Base-by-base conservation (phyloP, 176 grass and related monocot species). In the Alopecurus myosuroides region DNA sequence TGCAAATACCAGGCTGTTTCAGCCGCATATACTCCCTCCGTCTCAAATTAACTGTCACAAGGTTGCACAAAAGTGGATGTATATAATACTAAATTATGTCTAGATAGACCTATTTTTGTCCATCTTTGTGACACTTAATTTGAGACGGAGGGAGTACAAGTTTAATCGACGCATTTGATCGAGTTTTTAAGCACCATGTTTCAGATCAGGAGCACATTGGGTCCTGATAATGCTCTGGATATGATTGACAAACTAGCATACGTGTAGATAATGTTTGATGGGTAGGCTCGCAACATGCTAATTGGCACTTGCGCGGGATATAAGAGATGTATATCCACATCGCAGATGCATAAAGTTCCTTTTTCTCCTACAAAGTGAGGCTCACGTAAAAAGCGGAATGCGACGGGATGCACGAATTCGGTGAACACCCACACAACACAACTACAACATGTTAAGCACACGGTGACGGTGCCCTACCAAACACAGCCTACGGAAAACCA, bases 321-420 rank as follows among this genome's bases (percentile, higher is more conserved):
- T 18, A 56, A 30, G 83, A 78, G 12, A 51, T 14, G 14, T 46
- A 80, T 7, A 75, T 74, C 67, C 77, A 64, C 42, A 78, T 80
- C 85, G 39, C n/a, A 51, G 52, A n/a, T 53, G 4, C n/a, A 35
- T 33, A 55, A 86, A 81, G 57, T 5, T 17, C 42, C 31, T 64
- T 86, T 51, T 29, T 52, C 3, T 6, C 15, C 30, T 19, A 51
- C 56, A 87, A 66, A 66, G 81, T 75, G 55, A 34, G 52, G 58
- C 48, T 25, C 3, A 4, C 37, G 7, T 9, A 10, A 73, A 61
- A 60, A 13, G 23, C 10, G 28, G 10, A 60, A 25, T 57, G 55
- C 9, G n/a, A 26, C 22, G 0, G 22, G 50, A 12, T 26, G 9
- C 55, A 45, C 44, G 44, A 45, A 45, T 3, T 13, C 44, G 12